Conservation (phyloP, 345 rosid species). For the Rubroshorea leprosula region DNA sequence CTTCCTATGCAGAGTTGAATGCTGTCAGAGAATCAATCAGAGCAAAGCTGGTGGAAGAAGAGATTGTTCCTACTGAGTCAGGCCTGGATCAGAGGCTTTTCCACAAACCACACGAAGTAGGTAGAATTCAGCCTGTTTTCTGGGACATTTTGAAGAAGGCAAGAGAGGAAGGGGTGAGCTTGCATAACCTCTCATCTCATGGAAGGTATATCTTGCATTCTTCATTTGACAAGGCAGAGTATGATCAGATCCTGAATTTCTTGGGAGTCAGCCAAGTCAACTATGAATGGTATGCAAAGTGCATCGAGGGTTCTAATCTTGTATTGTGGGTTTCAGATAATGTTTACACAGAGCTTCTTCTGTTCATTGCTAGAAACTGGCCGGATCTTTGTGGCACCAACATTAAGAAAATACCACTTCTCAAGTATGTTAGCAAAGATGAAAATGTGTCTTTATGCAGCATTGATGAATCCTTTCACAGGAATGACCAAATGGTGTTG, state of each 20-base stretch:
- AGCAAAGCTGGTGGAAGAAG: constrained; percentile 28
- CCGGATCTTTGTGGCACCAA: constrained; percentile 24
- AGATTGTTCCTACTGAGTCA: constrained; percentile 55
- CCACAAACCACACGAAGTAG: constrained; percentile 48
- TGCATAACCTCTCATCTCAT: constrained; percentile 60
- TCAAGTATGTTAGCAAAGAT: constrained; percentile 37
- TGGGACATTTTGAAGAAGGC: constrained; percentile 54
- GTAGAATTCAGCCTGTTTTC: constrained; percentile 52
- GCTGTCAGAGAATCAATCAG: constrained; percentile 38
- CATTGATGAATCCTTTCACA: constrained; percentile 14
- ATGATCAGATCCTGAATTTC: constrained; percentile 39
- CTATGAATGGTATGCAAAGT: constrained; percentile 53
- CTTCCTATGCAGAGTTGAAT: constrained; percentile 33
- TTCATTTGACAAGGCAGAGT: constrained; percentile 34
- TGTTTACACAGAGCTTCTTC: constrained; percentile 43
- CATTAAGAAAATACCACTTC: constrained; percentile 36
- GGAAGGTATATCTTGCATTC: constrained; percentile 39
- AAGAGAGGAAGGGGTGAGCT: constrained; percentile 36
- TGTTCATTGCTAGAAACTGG: constrained; percentile 54
- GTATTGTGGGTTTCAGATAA: constrained; percentile 39
- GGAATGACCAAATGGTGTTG: background rate
- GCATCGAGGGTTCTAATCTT: constrained; percentile 51
- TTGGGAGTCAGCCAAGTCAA: constrained; percentile 39
- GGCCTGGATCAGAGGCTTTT: constrained; percentile 48
- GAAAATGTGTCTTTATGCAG: constrained; percentile 36